Evolutionary conservation across 2,329 filamentous ascomycete species (phyloP).

Genomic region (Claviceps humidiphila): DNA sequence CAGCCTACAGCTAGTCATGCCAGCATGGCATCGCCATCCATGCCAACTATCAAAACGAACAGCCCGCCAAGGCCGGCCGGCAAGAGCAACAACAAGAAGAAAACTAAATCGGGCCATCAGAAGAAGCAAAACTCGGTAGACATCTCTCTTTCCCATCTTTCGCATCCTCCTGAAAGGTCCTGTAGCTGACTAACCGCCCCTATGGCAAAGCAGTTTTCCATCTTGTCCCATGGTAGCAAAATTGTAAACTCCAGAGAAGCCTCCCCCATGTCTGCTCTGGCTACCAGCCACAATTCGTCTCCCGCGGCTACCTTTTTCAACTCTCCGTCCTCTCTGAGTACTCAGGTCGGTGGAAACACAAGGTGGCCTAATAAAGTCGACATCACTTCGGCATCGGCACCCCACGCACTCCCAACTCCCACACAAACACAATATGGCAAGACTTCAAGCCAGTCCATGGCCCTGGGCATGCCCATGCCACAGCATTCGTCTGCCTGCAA

Average conservation of each 20-base stretch:
- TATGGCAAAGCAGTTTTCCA: slow-evolving; percentile 32
- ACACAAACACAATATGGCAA: slow-evolving; percentile 15
- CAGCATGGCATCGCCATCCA: slow-evolving; percentile 29
- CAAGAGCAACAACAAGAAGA: slow-evolving; percentile 8
- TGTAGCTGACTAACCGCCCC: slow-evolving; percentile 14
- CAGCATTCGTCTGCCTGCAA: slow-evolving; percentile 17
- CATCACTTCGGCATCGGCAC: slow-evolving; percentile 11
- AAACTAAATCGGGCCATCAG: slow-evolving; percentile 16
- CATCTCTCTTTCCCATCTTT: slow-evolving; percentile 6
- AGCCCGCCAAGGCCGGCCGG: slow-evolving; percentile 15
- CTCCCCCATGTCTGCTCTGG: slow-evolving; percentile 39
- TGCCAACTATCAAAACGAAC: slow-evolving; percentile 26
- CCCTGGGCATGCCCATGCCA: slow-evolving; percentile 10
- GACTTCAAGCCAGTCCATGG: slow-evolving; percentile 2
- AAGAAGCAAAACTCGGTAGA: slow-evolving; percentile 30
- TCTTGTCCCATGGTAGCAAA: slow-evolving; percentile 34
- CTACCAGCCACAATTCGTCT: slow-evolving; percentile 39
- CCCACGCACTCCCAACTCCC: slow-evolving; percentile 13
- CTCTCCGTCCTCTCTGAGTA: slow-evolving; percentile 32
- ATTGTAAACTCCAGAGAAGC: slow-evolving; percentile 36
- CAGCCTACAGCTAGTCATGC: slow-evolving; percentile 10
- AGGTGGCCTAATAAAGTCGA: slow-evolving; percentile 24
- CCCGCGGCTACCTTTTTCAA: slow-evolving; percentile 31
- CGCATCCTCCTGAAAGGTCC: neutral
- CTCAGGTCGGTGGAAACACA: slow-evolving; percentile 17